Percentiles rank a stretch among this genome's conserved stretches.
These are phyloP conservation scores for Collybiopsis confluens DNA, from an alignment of 768 basidiomycete genomes.

Conservation along the genomic window DNA sequence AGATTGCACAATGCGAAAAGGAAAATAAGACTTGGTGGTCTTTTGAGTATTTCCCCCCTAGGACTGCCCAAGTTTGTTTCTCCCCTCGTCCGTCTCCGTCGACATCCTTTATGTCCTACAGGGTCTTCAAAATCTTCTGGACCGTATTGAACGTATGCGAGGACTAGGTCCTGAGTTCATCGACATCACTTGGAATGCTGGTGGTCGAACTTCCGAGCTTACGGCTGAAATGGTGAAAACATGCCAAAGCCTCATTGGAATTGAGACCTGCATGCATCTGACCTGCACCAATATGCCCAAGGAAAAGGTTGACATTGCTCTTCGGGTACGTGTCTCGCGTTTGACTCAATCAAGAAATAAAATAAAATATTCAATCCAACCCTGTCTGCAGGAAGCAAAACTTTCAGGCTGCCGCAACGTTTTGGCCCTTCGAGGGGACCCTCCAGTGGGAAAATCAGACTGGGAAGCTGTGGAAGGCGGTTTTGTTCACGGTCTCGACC, in stretches of 20 bases:
- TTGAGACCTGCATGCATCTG: constrained; percentile 98
- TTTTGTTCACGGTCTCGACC: constrained; percentile 87
- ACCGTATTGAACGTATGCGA: constrained; percentile 98
- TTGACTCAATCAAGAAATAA: no score
- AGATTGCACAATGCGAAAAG: constrained; percentile 80
- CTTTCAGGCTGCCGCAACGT: constrained; percentile 86
- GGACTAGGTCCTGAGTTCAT: constrained; percentile 94
- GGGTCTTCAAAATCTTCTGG: constrained; percentile 93
- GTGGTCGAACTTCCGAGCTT: constrained; percentile 90
- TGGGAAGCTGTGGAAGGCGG: constrained; percentile 94
- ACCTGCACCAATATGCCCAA: constrained; percentile 99
- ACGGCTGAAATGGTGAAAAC: constrained; percentile 93
- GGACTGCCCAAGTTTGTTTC: constrained; percentile 79
- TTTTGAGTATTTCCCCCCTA: constrained; percentile 96
- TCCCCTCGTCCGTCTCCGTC: background rate
- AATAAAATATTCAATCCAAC: constrained; percentile 5
- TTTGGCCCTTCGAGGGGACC: constrained; percentile 90
- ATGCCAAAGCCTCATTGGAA: constrained; percentile 87
- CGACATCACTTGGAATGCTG: constrained; percentile 99
- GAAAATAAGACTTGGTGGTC: constrained; percentile 95
- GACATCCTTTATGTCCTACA: constrained; percentile 23
- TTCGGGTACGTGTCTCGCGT: constrained; percentile 53
- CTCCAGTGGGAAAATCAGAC: constrained; percentile 80
- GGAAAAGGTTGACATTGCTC: constrained; percentile 89
- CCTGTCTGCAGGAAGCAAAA: constrained; percentile 72